phyloP scores from a whole-genome alignment of 768 basidiomycete species.

The Boletus insuetus region DNA sequence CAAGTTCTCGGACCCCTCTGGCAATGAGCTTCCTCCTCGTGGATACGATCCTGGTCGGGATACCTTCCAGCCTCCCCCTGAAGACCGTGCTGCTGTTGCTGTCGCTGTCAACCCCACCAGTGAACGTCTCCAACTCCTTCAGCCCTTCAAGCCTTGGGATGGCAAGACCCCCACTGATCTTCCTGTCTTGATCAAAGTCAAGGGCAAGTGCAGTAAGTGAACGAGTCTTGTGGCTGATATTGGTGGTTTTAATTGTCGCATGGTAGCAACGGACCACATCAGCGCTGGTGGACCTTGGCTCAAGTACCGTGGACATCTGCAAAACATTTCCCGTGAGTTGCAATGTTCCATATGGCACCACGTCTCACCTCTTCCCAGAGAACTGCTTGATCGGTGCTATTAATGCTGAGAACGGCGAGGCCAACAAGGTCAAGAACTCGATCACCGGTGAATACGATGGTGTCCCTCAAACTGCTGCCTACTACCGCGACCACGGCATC shows the following conservation, averaged over 20 bases:
- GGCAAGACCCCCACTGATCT: conserved; percentile 87
- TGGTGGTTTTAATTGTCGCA: conserved; percentile 1
- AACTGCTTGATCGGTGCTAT: conserved; percentile 98
- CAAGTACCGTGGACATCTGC: conserved; percentile 98
- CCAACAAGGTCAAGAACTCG: conserved; percentile 94
- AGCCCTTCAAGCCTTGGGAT: conserved; percentile 91
- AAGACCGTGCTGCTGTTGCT: conserved; percentile 74
- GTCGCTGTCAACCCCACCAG: conserved; percentile 85
- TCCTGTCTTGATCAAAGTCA: conserved; percentile 96
- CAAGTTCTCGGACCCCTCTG: conserved; percentile 92
- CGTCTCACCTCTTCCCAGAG: conserved; percentile 43
- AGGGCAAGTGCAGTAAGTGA: conserved; percentile 95
- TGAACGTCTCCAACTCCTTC: conserved; percentile 87
- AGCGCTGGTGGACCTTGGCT: conserved; percentile 98
- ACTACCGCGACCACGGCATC: conserved; percentile 86
- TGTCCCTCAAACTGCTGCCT: conserved; percentile 82
- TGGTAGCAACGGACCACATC: conserved; percentile 84
- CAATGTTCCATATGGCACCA: neutral
- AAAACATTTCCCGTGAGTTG: conserved; percentile 90
- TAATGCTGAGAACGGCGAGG: conserved; percentile 92
- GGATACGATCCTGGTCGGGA: conserved; percentile 97
- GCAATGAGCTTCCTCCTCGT: conserved; percentile 88
- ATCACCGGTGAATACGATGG: conserved; percentile 79
- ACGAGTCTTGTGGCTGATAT: neutral
- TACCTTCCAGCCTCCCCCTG: conserved; percentile 95